Base-by-base conservation (phyloP, 306 rosid genomes). In the Biancaea sappan region DNA sequence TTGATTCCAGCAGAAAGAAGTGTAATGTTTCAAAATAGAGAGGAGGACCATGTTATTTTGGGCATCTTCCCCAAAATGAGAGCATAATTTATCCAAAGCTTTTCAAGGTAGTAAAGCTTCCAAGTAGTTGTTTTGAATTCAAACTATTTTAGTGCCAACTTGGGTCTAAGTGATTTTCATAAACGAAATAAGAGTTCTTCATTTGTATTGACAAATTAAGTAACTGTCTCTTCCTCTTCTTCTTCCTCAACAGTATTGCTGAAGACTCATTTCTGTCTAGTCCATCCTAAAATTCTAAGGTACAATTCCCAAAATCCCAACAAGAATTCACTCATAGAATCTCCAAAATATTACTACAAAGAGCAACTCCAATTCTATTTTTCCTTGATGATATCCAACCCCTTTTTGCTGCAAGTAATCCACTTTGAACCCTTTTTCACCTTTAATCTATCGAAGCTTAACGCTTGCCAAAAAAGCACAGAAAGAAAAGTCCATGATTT, bases 281-380 rank as follows among this genome's bases (percentile, higher is more conserved):
- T 22, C 25, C 53, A 52, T 41, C 61, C 51, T 31, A 34, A 19
- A 21, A 51, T 73, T 28, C 2, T 37, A 38, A 37, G 5, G 37
- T 3, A 64, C 44, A 8, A 24, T 21, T 65, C 76, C 57, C 62
- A 69, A 69, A 51, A 32, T 41, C 40, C 65, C 24, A 69, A 37
- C 59, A 72, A 11, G 32, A 35, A 52, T 22, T 61, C 57, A 44
- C 51, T 43, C 43, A 16, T 6, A 38, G 26, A 41, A 34, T 56
- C 41, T 41, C 47, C 35, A 14, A 50, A 70, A 5, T 21, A 11
- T 46, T 6, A 28, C 53, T 22, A 34, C 51, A 69, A 46, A 68
- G n/a, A 18, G 37, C 56, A 56, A 34, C 47, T 44, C 73, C 15
- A 25, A 31, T 32, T 53, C 11, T 18, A 72, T 26, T 24, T n/a